Conservation (phyloP, 2,329 filamentous ascomycete genomes). For the Teratosphaeria destructans region DNA sequence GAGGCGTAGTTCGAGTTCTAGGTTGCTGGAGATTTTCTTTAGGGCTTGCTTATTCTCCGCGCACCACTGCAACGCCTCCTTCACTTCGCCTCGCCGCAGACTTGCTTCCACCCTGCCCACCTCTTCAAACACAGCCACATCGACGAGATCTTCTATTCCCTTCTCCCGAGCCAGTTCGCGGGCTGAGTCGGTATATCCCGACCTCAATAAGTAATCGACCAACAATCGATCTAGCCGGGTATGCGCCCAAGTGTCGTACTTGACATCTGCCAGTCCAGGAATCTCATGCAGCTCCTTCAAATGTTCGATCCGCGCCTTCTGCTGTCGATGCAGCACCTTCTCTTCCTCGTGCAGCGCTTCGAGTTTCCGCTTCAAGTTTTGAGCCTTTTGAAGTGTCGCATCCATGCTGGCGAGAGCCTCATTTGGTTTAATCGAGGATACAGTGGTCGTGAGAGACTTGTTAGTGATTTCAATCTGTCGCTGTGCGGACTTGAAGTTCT, state of each 20-base stretch:
- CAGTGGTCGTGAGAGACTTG: conserved; percentile 48
- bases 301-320: conserved; percentile 67
- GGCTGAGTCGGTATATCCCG: conserved; percentile 72
- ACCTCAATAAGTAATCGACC: conserved; percentile 83
- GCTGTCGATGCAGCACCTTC: conserved; percentile 61
- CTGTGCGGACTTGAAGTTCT: conserved; percentile 84
- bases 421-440: conserved; percentile 43
- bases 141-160: conserved; percentile 69
- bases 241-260: conserved; percentile 85
- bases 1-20: conserved; percentile 86
- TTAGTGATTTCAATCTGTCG: conserved; percentile 65
- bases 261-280: conserved; percentile 68
- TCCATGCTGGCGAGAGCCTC: conserved; percentile 75
- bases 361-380: conserved; percentile 81
- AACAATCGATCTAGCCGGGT: conserved; percentile 71
- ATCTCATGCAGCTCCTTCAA: conserved; percentile 72
- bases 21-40: conserved; percentile 74
- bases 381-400: conserved; percentile 73
- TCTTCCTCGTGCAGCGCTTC: conserved; percentile 69
- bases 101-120: conserved; percentile 70
- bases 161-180: conserved; percentile 63
- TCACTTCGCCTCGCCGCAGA: conserved; percentile 56
- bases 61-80: conserved; percentile 81
- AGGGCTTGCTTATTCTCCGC: conserved; percentile 85
- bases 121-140: conserved; percentile 76